These are phyloP conservation scores for Leccinellum albellum DNA, from an alignment of 768 basidiomycete species.

Conservation along the genomic window DNA sequence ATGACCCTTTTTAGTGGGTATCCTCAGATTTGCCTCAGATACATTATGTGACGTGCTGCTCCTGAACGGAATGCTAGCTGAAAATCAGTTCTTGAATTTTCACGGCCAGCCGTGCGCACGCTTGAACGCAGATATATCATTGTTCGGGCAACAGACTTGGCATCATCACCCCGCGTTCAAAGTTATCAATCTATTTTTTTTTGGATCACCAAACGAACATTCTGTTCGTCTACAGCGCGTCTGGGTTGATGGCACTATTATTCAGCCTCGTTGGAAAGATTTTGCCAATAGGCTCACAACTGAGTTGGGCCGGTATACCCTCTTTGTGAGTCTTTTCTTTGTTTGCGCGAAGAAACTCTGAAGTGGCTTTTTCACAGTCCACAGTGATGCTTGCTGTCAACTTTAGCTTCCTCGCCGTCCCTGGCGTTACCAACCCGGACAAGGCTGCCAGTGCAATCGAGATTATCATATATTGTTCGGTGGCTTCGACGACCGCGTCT, in stretches of 20 bases:
- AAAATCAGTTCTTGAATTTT: slow-evolving; percentile 14
- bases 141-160: slow-evolving; percentile 9
- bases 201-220: slow-evolving; percentile 6
- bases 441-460: neutral
- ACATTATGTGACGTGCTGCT: neutral
- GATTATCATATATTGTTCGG: slow-evolving; percentile 13
- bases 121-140: slow-evolving; percentile 7
- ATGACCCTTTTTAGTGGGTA: slow-evolving; percentile 13
- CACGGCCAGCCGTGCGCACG: slow-evolving; percentile 10
- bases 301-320: slow-evolving; percentile 10
- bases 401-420: slow-evolving; percentile 14
- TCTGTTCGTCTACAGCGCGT: slow-evolving; percentile 11
- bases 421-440: neutral
- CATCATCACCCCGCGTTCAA: neutral
- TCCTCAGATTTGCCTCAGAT: neutral
- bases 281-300: slow-evolving; percentile 4
- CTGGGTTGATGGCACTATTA: slow-evolving; percentile 10
- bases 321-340: slow-evolving; percentile 4
- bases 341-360: neutral
- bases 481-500: slow-evolving; percentile 8
- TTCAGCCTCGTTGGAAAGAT: slow-evolving; percentile 12
- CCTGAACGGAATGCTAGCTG: neutral
- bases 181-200: neutral
- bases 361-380: slow-evolving; percentile 3
- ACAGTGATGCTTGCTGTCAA: slow-evolving; percentile 19